Evolutionary conservation across 1,284 basidiomycete species (phyloP), one percentile per base, ranked within the genome.

Genomic region (Tilletia caries): DNA sequence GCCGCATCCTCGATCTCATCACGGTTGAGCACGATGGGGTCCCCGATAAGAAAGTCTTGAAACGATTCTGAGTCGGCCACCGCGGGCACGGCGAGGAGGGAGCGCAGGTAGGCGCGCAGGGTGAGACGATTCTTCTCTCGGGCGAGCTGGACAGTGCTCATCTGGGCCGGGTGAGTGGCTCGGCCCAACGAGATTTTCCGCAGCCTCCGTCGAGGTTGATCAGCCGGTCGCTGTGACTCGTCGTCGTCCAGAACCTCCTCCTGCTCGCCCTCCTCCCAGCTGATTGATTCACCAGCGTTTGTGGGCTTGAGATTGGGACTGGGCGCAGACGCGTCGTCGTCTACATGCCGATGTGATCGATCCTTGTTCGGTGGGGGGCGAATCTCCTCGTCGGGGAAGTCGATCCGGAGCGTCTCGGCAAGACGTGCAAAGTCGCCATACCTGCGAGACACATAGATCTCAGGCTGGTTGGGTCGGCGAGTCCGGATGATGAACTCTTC

Each of bases 51-150:
- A 85, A 98, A 99, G 0, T 91, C 92, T 66, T 88, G 87, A 52
- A 98, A 86, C 8, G 96, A 89, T 1, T 92, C 91, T 0, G 92
- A 93, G 64, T 92, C 91, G 0, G 91, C 90, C 23, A 96, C 87
- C 18, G 87, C 86, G 0, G 89, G 88, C 3, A 89, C 89, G 18
- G 74, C 76, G 52, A 99, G 86, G 25, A 99, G 86, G 0, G 89
- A 85, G 75, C 92, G 91, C 18, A 99, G 86, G 84, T 98, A 98
- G 0, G 93, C 91, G 27, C 96, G 89, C 8, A 99, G 88, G 0
- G 96, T 98, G 8, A 98, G 86, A 6, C 96, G 88, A 79, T 99
- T 99, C 87, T 94, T 95, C 84, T 99, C 96, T 33, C 81, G 69
- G 13, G 81, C 75, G 20, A 82, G 73, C 1, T 75, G 75, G 10